Evolutionary conservation across 441 rosid species (phyloP), one percentile per base, ranked within the genome.

Genomic region (Biscutella laevigata): DNA sequence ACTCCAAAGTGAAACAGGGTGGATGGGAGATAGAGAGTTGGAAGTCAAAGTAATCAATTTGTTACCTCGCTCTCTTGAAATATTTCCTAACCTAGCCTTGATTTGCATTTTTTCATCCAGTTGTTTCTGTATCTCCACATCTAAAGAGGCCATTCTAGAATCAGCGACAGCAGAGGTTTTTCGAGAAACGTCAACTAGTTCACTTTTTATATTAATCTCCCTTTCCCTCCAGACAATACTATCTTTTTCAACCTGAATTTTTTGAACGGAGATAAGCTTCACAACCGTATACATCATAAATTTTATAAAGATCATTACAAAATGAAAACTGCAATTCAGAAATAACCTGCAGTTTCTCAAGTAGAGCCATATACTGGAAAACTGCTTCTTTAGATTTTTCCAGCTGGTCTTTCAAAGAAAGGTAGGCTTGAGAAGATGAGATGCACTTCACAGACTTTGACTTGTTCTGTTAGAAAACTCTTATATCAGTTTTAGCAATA

Each of bases 321-420:
- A 61, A 70, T 61, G 66, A 74, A 82, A 77, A 74, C 71, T 64
- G 68, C 78, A 70, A 74, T 50, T 77, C 79, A 78, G 78, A 75
- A 71, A 77, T 90, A 78, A 94, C 99, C 99, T 94, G 97, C 51
- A 86, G 82, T 81, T 83, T 94, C 83, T 86, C 86, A 34, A 72
- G 82, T 53, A 79, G 68, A 64, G 86, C 75, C 74, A 78, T 91
- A 76, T 82, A 85, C 46, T 64, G 70, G 33, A 56, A 39, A 70
- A 82, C 89, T 70, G 82, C 83, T 30, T 81, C 68, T 69, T 87
- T 94, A 63, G 91, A 79, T 63, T 71, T 86, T 66, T 70, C 86
- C 41, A 89, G 72, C 69, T 84, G 95, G 62, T 83, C 84, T 75
- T 66, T 80, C 54, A 84, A 67, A 61, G 71, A 69, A 56, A 79